These are phyloP conservation scores for Cryptococcus hybrid DNA, from an alignment of 1,284 basidiomycete species.

Conservation along the genomic window DNA sequence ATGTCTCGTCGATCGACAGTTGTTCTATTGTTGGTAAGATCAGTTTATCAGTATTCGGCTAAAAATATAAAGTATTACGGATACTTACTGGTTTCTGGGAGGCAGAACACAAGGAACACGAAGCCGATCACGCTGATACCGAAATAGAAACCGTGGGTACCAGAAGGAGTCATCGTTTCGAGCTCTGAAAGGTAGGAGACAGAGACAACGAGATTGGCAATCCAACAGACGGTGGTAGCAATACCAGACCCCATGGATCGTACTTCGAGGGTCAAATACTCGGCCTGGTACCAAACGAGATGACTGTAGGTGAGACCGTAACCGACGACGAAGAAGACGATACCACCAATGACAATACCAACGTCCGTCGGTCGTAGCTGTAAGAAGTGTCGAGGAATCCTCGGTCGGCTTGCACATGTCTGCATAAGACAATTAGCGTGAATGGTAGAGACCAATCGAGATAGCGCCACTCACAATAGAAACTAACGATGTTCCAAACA, in stretches of 20 bases:
- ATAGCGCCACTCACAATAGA: conserved; percentile 11
- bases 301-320: conserved; percentile 44
- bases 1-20: background rate
- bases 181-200: conserved; percentile 18
- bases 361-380: conserved; percentile 11
- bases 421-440: no score
- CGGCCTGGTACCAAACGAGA: conserved; percentile 41
- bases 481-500: conserved; percentile 34
- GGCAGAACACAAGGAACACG: conserved; percentile 21
- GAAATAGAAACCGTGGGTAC: conserved; percentile 13
- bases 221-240: conserved; percentile 18
- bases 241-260: conserved; percentile 32
- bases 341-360: conserved; percentile 6
- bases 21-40: conserved; percentile 3
- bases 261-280: conserved; percentile 40
- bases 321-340: conserved; percentile 36
- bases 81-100: conserved; percentile 24
- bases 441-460: no score
- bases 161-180: no score
- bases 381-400: conserved; percentile 18
- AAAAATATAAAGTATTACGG: background rate
- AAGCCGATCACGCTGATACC: conserved; percentile 18
- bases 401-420: no score
- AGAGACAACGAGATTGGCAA: conserved; percentile 26
- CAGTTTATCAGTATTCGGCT: background rate